Base-by-base conservation (phyloP, 768 basidiomycete genomes). In the Chalciporus pseudorubinellus region DNA sequence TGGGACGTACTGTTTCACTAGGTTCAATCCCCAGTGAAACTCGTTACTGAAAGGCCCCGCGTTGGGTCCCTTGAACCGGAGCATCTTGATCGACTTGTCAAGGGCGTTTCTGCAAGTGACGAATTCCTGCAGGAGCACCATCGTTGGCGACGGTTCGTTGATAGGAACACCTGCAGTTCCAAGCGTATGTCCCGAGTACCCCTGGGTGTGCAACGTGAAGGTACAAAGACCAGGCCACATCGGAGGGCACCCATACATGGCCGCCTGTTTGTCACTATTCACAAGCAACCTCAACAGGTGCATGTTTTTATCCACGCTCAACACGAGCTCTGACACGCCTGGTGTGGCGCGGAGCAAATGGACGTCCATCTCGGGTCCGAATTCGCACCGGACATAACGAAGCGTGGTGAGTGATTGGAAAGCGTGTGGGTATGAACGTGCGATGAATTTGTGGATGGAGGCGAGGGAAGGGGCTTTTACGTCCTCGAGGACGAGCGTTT, bases 181-280 rank as follows among this genome's bases (percentile, higher is more conserved):
- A 4, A 62, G 42, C 7, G 43, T 42, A 1, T 52, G 65, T 1
- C 58, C 60, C 22, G 34, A 3, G 47, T 67, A 68, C 16, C 61
- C 68, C 31, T 67, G 65, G 11, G 68, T 70, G 24, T 68, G 67
- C 0, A 68, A 13, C 33, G 67, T 70, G 28, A 68, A 44, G 2
- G 55, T 59, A 20, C 51, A 60, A 42, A 68, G 36, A n/a, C 31
- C 44, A 0, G 62, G 52, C 67, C 67, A 68, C 67, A 70, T 64
- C 1, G 67, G 64, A 13, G 59, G 42, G 18, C 61, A 64, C 0
- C 60, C 64, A 9, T 58, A 52, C 45, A 68, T 64, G 10, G 52
- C 52, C 14, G 68, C 68, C 22, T 68, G 67, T 41, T 70, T 68
- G 46, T 70, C 69, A 33, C 69, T 68, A 9, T 69, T 69, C 44